Evolutionary conservation across 1,284 basidiomycete species (phyloP), one percentile per base, ranked within the genome.

Genomic region (Ustilago shanxiensis): DNA sequence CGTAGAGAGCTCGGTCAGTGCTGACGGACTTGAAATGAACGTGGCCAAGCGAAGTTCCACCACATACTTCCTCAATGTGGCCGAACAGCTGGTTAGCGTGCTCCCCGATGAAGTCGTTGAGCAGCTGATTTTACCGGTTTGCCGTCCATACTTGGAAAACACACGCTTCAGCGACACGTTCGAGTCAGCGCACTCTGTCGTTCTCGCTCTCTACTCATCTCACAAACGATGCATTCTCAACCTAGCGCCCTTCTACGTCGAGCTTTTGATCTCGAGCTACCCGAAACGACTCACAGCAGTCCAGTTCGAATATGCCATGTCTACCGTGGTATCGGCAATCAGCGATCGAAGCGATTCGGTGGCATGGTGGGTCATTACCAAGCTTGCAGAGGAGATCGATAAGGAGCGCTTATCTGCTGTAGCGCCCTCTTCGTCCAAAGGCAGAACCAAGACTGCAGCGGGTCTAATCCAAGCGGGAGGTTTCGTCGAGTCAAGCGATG

Each of bases 151-250:
- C 26, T 56, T 84, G 28, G 73, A 79, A 35, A 70, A 82, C 58
- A 74, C 79, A 24, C 51, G 57, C 6, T 79, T 72, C 73, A 77
- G 74, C 57, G 81, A 83, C 28, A 68, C 84, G 3, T 85, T 85
- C 39, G 84, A 85, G 60, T 84, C 83, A 13, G 80, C 84, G 9
- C 84, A 85, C 45, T 79, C 84, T 39, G 80, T 84, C 4, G 68
- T 85, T 9, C 72, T 85, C 11, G 79, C 82, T 3, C 54, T 85
- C 7, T 85, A 78, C 55, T 54, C 70, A 13, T 56, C 54, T 22
- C 50, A 72, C n/a, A 82, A 83, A 50, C 49, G 67, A 1, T 72
- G 73, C 54, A 78, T 77, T 20, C 54, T 68, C 28, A 77, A 76
- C 20, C 65, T 85, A 16, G 73, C 81, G 39, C 84, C 84, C 2